These are phyloP conservation scores for Colletotrichum nymphaeae DNA, from an alignment of 2,329 filamentous ascomycete genomes.

Conservation along the genomic window DNA sequence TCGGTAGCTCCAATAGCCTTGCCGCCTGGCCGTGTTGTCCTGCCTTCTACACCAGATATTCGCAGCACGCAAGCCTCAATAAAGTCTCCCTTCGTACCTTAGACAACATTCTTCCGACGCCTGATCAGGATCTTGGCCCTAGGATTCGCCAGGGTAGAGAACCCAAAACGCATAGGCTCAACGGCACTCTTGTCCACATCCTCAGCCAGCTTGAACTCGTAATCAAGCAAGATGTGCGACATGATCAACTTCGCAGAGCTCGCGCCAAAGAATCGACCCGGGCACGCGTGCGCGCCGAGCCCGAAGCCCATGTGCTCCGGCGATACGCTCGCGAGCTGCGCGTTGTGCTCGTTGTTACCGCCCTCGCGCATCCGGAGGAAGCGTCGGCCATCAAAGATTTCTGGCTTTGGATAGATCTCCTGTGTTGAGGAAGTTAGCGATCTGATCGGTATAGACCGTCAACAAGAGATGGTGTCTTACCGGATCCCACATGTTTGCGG, in stretches of 20 bases:
- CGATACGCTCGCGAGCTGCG: conserved; percentile 55
- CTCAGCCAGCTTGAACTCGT: conserved; percentile 51
- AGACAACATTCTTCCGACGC: not conserved
- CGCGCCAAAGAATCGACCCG: conserved; percentile 59
- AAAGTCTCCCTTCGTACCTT: not conserved
- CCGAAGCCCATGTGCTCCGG: conserved; percentile 53
- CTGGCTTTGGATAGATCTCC: conserved; percentile 10
- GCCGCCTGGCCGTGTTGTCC: no score
- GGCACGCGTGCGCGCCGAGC: conserved; percentile 58
- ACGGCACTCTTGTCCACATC: conserved; percentile 40
- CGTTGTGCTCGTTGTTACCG: conserved; percentile 29
- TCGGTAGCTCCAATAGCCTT: not conserved
- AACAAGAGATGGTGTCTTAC: not conserved
- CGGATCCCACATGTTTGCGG: conserved; percentile 8
- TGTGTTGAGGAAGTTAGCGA: not conserved
- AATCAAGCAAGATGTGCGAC: conserved; percentile 52
- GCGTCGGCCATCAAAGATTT: conserved; percentile 13
- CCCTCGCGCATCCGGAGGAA: conserved; percentile 21
- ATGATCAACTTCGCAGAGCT: conserved; percentile 58
- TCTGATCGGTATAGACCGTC: fast-evolving
- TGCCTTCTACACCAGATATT: not conserved
- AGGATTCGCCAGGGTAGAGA: conserved; percentile 17
- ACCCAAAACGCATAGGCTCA: conserved; percentile 7
- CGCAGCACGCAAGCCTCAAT: not conserved
- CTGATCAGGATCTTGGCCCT: not conserved